Base-by-base conservation (phyloP, 2,329 filamentous ascomycete genomes). In the Annulohypoxylon truncatum region DNA sequence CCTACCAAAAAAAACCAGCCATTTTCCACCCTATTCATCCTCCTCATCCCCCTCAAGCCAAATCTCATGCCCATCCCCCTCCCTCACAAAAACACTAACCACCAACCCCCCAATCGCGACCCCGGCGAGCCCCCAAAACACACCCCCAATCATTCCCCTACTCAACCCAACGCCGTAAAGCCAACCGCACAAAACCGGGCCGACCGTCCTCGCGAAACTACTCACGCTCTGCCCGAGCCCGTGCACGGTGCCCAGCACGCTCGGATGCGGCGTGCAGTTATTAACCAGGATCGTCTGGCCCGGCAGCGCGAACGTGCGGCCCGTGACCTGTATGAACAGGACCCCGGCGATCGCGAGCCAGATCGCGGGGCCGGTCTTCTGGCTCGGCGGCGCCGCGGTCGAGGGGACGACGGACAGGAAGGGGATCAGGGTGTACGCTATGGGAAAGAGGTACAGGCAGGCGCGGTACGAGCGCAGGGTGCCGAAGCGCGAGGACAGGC, bases 401-500 rank as follows among this genome's bases (percentile, higher is more conserved):
- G 84, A 74, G 40, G 80, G 91, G 1, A 94, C 82, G 28, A 94
- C 78, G 1, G 91, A 86, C 10, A 95, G 83, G 74, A 90, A 94
- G 0, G 92, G 92, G 35, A 91, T 85, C 8, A 91, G 74, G 8
- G 88, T 80, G 77, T 95, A 95, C 0, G 89, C 85, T 8, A 92
- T 29, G 0, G 92, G 90, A 67, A 94, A 94, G 52, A 90, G 85
- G 42, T 89, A 84, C 0, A 94, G 81, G 38, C 89, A 92, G n/a
- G 85, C 78, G 2, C 89, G 86, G 83, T 90, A 93, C 44, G 88
- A 89, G 4, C 82, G 82, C 55, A 94, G 79, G 1, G 90, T 91
- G 31, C 92, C 92, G 1, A 93, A 84, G 2, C 85, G 85, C 1
- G 83, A 81, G 48, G 92, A 92, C 15, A 93, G 79, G 28, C 80